Percentiles rank a stretch among this genome's conserved stretches.
phyloP scores from a whole-genome alignment of 306 rosid genomes.

The Quercus alba region DNA sequence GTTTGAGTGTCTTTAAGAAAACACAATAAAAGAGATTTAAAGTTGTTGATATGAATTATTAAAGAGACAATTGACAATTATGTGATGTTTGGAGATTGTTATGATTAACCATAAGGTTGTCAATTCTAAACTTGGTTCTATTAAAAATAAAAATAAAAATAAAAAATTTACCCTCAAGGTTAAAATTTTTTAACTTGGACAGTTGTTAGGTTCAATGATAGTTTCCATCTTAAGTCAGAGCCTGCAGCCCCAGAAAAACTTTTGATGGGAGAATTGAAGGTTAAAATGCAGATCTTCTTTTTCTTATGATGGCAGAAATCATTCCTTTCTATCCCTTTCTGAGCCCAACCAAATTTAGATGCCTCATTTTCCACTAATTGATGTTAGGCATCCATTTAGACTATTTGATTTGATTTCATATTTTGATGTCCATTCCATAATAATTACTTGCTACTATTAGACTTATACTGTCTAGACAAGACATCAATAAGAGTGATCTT shows the following conservation, averaged over 20 bases:
- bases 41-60: conserved; percentile 1
- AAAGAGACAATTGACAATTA: conserved; percentile 16
- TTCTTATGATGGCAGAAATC: too few relatives aligned
- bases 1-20: conserved; percentile 23
- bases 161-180: background rate
- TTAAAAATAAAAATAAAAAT: background rate
- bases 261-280: background rate
- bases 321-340: too few relatives aligned
- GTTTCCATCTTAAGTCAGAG: background rate
- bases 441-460: too few relatives aligned
- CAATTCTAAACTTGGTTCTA: conserved; percentile 7
- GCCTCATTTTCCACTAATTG: too few relatives aligned
- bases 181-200: background rate
- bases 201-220: background rate
- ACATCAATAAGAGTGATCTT: too few relatives aligned
- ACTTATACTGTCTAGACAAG: too few relatives aligned
- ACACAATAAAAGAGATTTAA: conserved; percentile 11
- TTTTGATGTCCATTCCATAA: background rate
- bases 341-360: too few relatives aligned
- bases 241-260: background rate
- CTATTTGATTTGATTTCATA: background rate
- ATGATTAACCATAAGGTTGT: background rate
- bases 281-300: too few relatives aligned
- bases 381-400: background rate
- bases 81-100: background rate